Evolutionary conservation across 139 green algal genomes (phyloP), one percentile per base, ranked within the genome.

Genomic region (Picochlorum sp.): DNA sequence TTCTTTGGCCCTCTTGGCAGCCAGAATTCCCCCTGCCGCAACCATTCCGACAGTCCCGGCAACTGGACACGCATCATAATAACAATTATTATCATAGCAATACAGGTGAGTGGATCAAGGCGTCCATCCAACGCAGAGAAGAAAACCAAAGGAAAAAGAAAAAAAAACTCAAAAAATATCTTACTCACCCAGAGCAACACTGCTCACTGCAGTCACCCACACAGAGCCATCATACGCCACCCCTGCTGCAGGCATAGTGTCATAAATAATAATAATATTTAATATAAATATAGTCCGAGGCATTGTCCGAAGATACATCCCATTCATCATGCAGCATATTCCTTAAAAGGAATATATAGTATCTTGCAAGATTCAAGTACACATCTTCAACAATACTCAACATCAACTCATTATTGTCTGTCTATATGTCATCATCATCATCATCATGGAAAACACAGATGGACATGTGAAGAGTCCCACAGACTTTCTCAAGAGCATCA

Each of bases 401-500:
- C 4, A 30, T 30, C 28, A n/a, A n/a, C n/a, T 23, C 6, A 30
- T 30, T 30, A 30, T 30, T 30, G 28, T 5, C 28, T 30, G 4
- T 30, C 3, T 5, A 30, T 30, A 30, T 7, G n/a, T n/a, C n/a
- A 3, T 28, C 24, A 28, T 28, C 24, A 6, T 30, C 3, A 30
- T 30, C 28, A 37, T 56, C 24, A 41, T 41, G 34, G 34, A 41
- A 41, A 41, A 41, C 9, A 41, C 34, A 41, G 34, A 41, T 41
- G 32, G 34, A 15, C 4, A 18, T 6, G 37, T 59, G 10, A 59
- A 44, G 37, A 54, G 47, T 54, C 90, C 91, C 2, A 76, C 86
- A 3, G 91, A 96, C 63, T 97, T 88, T 79, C 73, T 95, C 6
- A 90, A 91, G 62, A 81, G 83, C 9, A 99, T 99, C 66, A 91